A percentile compares a stretch with the other conserved stretches of the same genome.
phyloP scores from a whole-genome alignment of 179 eudicot genomes.

The Beta lomatogona region DNA sequence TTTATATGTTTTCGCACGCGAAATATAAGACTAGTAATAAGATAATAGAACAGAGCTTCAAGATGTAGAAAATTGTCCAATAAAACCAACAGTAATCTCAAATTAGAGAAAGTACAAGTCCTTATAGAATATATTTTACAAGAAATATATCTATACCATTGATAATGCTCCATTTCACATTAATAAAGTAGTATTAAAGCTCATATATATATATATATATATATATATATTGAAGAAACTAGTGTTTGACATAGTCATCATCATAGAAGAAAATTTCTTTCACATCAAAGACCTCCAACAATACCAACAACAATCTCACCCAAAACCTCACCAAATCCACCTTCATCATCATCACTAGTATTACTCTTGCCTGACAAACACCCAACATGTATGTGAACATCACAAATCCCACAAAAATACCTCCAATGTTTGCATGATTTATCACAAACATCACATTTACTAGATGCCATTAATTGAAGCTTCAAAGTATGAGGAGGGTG shows the following conservation, averaged over 20 bases:
- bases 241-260: no score
- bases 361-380: slow-evolving; percentile 23
- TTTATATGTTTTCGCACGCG: no score
- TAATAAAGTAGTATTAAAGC: no score
- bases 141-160: no score
- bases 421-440: slow-evolving; percentile 27
- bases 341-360: slow-evolving; percentile 1
- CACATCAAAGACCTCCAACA: background rate
- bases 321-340: slow-evolving; percentile 22
- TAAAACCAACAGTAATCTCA: background rate
- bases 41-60: background rate
- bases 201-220: no score
- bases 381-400: slow-evolving; percentile 36
- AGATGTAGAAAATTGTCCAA: background rate
- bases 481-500: slow-evolving; percentile 25
- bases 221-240: no score
- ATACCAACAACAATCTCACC: background rate
- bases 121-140: no score
- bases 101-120: no score
- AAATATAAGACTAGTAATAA: background rate
- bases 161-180: no score
- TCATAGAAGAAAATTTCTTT: background rate
- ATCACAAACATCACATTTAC: slow-evolving; percentile 27
- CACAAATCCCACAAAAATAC: slow-evolving; percentile 29
- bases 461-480: background rate